Conservation (phyloP, 225 moss, liverwort and hornwort species). For the Lunularia cruciata region DNA sequence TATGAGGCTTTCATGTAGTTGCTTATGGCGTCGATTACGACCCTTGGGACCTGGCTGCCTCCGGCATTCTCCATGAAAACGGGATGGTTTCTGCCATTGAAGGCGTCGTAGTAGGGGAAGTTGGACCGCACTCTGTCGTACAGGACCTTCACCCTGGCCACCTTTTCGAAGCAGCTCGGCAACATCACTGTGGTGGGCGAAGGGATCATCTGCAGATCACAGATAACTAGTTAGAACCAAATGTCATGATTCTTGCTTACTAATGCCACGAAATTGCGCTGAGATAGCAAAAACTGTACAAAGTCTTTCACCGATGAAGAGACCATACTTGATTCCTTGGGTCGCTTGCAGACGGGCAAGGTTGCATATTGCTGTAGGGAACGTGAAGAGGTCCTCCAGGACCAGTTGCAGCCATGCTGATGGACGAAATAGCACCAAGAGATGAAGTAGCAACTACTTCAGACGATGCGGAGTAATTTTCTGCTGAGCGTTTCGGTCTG, state of each 20-base stretch:
- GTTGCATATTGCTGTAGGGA: constrained; percentile 22
- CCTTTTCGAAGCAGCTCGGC: constrained; percentile 37
- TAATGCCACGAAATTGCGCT: neutral
- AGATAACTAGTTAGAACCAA: too few species aligned
- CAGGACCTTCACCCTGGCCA: constrained; percentile 41
- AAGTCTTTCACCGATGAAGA: neutral
- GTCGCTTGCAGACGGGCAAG: constrained; percentile 25
- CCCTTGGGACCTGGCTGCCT: constrained; percentile 54
- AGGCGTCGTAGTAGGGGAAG: constrained; percentile 43
- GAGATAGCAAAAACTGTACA: neutral
- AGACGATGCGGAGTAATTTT: constrained; percentile 44
- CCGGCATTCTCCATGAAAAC: constrained; percentile 58
- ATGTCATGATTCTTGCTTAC: too few species aligned
- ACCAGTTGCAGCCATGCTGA: constrained; percentile 41
- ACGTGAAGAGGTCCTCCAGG: constrained; percentile 22
- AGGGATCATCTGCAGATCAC: constrained; percentile 11
- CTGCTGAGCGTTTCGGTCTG: constrained; percentile 38
- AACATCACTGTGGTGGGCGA: constrained; percentile 2
- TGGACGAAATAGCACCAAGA: constrained; percentile 39
- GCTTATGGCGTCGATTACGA: constrained; percentile 51
- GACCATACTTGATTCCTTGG: constrained; percentile 27
- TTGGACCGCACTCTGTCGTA: constrained; percentile 53
- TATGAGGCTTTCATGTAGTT: constrained; percentile 51
- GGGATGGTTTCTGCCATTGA: constrained; percentile 26
- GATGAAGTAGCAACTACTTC: constrained; percentile 44